Conservation (phyloP, 345 rosid genomes). For the Syzygium oleosum region DNA sequence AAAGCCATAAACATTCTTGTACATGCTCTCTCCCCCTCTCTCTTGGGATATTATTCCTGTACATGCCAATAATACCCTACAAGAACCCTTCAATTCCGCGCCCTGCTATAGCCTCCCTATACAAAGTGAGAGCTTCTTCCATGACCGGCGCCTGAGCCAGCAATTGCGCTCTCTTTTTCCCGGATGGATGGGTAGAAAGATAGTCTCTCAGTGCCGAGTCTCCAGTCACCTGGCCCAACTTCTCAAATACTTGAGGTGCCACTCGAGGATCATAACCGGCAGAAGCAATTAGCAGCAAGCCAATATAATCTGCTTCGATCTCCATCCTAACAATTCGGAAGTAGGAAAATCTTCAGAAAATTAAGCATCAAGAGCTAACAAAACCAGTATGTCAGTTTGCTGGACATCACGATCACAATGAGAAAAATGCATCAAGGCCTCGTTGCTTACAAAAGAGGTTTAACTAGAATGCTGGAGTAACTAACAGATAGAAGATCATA, state of each 20-base stretch:
- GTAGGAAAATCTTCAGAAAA: neutral
- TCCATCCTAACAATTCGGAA: slow-evolving; percentile 56
- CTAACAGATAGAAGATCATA: neutral
- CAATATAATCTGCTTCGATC: slow-evolving; percentile 89
- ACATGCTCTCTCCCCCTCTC: neutral
- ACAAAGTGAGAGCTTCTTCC: slow-evolving; percentile 80
- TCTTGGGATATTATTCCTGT: neutral
- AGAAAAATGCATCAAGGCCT: neutral
- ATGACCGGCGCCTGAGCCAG: slow-evolving; percentile 75
- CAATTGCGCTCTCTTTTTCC: slow-evolving; percentile 67
- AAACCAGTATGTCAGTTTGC: neutral
- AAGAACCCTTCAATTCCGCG: slow-evolving; percentile 76
- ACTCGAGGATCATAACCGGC: slow-evolving; percentile 89
- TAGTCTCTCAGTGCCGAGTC: slow-evolving; percentile 43
- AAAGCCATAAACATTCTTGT: neutral
- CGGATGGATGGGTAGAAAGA: slow-evolving; percentile 94
- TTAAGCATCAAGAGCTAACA: neutral
- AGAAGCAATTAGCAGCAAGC: slow-evolving; percentile 68
- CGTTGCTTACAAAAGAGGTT: neutral
- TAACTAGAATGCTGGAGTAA: neutral
- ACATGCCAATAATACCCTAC: slow-evolving; percentile 6
- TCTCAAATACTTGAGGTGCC: slow-evolving; percentile 77
- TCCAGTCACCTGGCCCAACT: slow-evolving; percentile 60
- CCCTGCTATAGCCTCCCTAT: slow-evolving; percentile 57
- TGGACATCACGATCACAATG: neutral